A percentile compares a stretch with the other conserved stretches of the same genome.
Conservation (phyloP, 164 flowering plant species). For the Vitis rupestris region DNA sequence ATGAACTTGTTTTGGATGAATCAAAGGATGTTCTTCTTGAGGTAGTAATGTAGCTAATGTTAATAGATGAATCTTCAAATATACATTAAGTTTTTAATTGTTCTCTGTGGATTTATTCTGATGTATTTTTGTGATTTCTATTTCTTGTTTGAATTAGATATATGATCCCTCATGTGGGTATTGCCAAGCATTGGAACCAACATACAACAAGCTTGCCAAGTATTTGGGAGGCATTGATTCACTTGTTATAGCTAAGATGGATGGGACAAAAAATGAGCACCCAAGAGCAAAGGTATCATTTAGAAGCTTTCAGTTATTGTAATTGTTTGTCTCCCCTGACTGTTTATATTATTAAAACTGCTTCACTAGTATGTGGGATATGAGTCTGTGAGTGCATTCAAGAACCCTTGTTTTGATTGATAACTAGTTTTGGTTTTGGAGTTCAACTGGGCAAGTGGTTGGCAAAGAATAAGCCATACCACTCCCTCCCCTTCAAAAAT, state of each 20-base stretch:
- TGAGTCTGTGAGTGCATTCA: no score
- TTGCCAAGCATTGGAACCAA: slow-evolving; percentile 89
- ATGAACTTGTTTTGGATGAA: slow-evolving; percentile 90
- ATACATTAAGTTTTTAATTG: no score
- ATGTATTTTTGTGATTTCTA: not conserved
- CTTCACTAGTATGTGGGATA: no score
- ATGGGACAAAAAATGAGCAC: slow-evolving; percentile 94
- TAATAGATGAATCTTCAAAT: not conserved
- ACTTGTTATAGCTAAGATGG: slow-evolving; percentile 91
- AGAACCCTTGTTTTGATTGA: no score
- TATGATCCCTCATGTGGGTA: slow-evolving; percentile 99
- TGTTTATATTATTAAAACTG: no score
- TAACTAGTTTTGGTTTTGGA: no score
- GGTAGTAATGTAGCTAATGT: slow-evolving; percentile 39
- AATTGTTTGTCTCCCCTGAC: not conserved
- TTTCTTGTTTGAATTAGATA: slow-evolving; percentile 33
- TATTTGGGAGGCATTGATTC: slow-evolving; percentile 77
- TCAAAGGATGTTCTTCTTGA: slow-evolving; percentile 98
- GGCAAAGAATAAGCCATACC: no score
- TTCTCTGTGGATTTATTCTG: not conserved
- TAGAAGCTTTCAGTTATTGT: not conserved
- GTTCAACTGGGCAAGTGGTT: no score
- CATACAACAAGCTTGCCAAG: slow-evolving; percentile 87
- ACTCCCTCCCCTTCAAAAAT: no score
- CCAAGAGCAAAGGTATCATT: slow-evolving; percentile 78